Evolutionary conservation across 2,329 filamentous ascomycete genomes (phyloP).

Genomic region (Hysterium pulicare): DNA sequence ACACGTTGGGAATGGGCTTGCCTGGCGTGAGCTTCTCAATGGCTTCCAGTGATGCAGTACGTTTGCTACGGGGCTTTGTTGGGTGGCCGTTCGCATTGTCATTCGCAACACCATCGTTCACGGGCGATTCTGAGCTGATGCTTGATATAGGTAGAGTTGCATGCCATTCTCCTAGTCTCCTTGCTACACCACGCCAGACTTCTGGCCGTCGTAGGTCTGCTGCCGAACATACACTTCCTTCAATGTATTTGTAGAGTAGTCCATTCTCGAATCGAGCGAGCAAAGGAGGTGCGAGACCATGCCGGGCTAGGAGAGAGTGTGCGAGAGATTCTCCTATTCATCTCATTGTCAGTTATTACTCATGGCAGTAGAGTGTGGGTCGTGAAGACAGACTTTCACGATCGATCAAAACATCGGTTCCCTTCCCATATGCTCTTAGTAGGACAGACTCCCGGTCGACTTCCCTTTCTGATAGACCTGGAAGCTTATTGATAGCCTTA

Average conservation of each 20-base stretch:
- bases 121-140: constrained; percentile 41
- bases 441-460: constrained; percentile 83
- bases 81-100: constrained; percentile 5
- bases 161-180: constrained; percentile 89
- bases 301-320: constrained; percentile 81
- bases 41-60: constrained; percentile 32
- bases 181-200: constrained; percentile 80
- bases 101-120: constrained; percentile 11
- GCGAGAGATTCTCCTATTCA: constrained; percentile 57
- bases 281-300: constrained; percentile 79
- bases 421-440: constrained; percentile 88
- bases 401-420: constrained; percentile 93
- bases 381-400: constrained; percentile 66
- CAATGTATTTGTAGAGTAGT: constrained; percentile 89
- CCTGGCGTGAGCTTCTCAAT: constrained; percentile 52
- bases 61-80: constrained; percentile 28
- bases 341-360: constrained; percentile 20
- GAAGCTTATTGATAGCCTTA: constrained; percentile 68
- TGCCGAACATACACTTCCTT: constrained; percentile 74
- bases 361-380: constrained; percentile 6
- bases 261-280: constrained; percentile 94
- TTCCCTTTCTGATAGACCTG: constrained; percentile 69
- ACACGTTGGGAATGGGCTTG: constrained; percentile 79
- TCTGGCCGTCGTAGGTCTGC: constrained; percentile 72
- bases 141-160: constrained; percentile 60